Evolutionary conservation across 208 protist species (phyloP).

Genomic region (Phytomonas sp.): DNA sequence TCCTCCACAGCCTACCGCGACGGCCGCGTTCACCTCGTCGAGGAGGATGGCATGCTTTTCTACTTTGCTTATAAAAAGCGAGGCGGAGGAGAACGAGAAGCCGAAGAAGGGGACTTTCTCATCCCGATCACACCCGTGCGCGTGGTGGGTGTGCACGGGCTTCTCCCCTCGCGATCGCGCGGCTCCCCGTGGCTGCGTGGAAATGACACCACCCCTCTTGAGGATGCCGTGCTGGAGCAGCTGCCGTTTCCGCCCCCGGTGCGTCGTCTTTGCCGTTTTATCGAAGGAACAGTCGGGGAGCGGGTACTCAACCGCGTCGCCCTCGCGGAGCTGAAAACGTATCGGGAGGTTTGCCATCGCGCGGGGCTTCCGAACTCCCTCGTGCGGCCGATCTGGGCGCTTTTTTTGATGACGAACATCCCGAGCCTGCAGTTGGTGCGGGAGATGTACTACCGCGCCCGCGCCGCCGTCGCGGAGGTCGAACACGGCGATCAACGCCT

Average conservation of each 20-base stretch:
- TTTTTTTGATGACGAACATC: conserved; percentile 32
- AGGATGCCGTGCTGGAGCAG: conserved; percentile 27
- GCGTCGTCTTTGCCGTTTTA: conserved; percentile 38
- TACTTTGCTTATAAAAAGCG: conserved; percentile 43
- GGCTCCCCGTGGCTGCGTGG: conserved; percentile 49
- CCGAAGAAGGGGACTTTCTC: conserved; percentile 22
- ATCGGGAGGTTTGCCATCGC: conserved; percentile 22
- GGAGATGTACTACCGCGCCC: conserved; percentile 35
- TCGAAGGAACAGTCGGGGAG: conserved; percentile 27
- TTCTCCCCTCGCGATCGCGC: conserved; percentile 26
- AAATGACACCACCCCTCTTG: conserved; percentile 12
- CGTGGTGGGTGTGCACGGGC: conserved; percentile 33
- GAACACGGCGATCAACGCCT: conserved; percentile 25
- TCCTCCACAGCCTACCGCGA: conserved; percentile 33
- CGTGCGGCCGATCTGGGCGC: conserved; percentile 39
- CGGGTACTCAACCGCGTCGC: conserved; percentile 34
- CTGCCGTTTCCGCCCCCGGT: conserved; percentile 22
- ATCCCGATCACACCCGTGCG: conserved; percentile 37
- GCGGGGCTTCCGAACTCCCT: conserved; percentile 26
- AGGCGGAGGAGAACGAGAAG: background rate
- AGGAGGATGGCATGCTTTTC: conserved; percentile 53
- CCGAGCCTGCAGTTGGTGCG: conserved; percentile 40
- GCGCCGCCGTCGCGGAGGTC: conserved; percentile 34
- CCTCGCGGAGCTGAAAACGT: conserved; percentile 26
- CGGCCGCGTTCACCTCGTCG: conserved; percentile 50